Base-by-base conservation (phyloP, 495 filamentous ascomycete genomes). In the Trichocladium uniseriatum region DNA sequence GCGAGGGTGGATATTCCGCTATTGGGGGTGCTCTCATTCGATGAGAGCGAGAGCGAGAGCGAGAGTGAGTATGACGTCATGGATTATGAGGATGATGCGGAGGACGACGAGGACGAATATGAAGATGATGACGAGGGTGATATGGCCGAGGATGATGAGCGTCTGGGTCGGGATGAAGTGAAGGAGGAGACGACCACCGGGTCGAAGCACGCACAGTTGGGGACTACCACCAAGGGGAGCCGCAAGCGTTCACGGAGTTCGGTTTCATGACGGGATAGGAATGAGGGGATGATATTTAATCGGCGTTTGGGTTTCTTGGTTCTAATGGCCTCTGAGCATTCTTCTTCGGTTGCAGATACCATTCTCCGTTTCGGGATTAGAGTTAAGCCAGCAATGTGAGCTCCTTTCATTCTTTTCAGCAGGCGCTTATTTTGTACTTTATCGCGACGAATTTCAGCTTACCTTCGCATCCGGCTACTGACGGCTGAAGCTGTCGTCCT, bases 41-140 rank as follows among this genome's bases (percentile, higher is more conserved):
- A 67, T 19, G 60, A 63, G 38, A 65, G 62, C 45, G 64, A 65
- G 13, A 59, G 53, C 11, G 62, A 63, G 48, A 51, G 63, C 57
- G 43, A 62, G 56, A 46, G 52, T 52, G 61, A 62, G 34, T 49
- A 59, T 2, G 56, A 59, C 6, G 51, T 38, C 0, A 39, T 31
- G 37, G 52, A 54, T 11, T 39, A 49, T 7, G 50, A 54, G 6
- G 51, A 58, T 1, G 71, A 69, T 10, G 52, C 59, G 2, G 59
- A 62, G 2, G 59, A 65, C 0, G 57, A 56, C 16, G 56, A 58
- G 31, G 52, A 50, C 3, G 52, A 55, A 11, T 28, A 35, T 35
- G 38, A 67, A 5, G 41, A 47, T 1, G 47, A 53, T 18, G 29
- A 49, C 3, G 55, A 52, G 16, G 59, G 46, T 3, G 49, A 53